Evolutionary conservation across 495 filamentous ascomycete species (phyloP), one percentile per base, ranked within the genome.

Genomic region (Neurospora sp.): DNA sequence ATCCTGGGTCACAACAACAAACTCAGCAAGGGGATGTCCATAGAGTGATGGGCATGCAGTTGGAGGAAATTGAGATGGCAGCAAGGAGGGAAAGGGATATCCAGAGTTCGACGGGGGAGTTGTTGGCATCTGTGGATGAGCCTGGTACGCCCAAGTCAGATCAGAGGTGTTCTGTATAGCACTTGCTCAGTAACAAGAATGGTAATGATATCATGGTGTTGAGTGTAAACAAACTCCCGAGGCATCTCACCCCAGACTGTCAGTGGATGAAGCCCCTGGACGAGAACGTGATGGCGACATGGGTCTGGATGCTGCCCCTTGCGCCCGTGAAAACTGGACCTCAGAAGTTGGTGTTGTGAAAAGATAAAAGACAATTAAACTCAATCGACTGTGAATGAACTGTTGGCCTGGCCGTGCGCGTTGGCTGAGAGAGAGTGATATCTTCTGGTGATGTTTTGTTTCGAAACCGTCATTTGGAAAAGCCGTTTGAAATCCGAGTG

Each of bases 31-130:
- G 74, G 6, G 14, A 73, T 1, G 54, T 42, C 7, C 39, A 74
- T 10, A n/a, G 44, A 8, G 76, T 74, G 18, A 70, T 77, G 72
- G 76, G 75, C 1, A 46, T 72, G 41, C 74, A 75, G 40, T 48
- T 77, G 41, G 39, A 48, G 12, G 40, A 75, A n/a, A 72, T 75
- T n/a, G 76, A 77, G 66, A 44, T 71, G 71, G 23, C 70, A 0
- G 69, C 11, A 6, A 70, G 35, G 35, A 70, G 69, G 5, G 39
- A 70, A 8, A 38, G 69, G 1, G 39, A 70, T 7, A 35, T 62
- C 14, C 54, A 62, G 54, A 62, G 27, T 8, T 66, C 54, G 27
- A 66, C 54, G 14, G 54, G 54, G 27, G 54, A 66, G 54, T 66
- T 66, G 14, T 16, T 66, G 54, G 54, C 54, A 0, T 66, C 54